Percentiles rank a stretch among this genome's conserved stretches.
These are phyloP conservation scores for Monilinia aucupariae DNA, from an alignment of 2,329 filamentous ascomycete species.

Conservation along the genomic window DNA sequence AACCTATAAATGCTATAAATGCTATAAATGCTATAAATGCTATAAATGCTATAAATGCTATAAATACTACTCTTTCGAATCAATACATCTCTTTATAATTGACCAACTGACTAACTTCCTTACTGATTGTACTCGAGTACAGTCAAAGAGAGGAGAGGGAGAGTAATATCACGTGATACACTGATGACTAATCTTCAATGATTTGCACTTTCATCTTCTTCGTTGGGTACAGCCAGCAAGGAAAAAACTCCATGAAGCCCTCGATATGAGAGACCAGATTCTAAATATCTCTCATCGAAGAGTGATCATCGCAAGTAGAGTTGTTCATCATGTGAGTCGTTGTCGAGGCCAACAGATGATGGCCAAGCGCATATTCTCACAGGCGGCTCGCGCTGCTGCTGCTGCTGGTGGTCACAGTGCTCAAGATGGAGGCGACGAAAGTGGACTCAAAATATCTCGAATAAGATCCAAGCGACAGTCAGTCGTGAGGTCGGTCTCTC, in stretches of 20 bases:
- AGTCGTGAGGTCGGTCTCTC: background rate
- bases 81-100: too few species aligned
- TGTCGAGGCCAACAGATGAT: background rate
- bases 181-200: background rate
- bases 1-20: too few species aligned
- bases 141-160: too few species aligned
- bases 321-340: background rate
- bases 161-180: background rate
- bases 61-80: too few species aligned
- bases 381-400: background rate
- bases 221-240: background rate
- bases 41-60: too few species aligned
- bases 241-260: background rate
- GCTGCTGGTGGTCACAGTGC: background rate
- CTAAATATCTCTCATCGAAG: conserved; percentile 2
- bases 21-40: too few species aligned
- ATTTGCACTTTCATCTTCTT: background rate
- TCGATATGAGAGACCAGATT: conserved; percentile 4
- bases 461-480: background rate
- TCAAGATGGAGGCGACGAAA: background rate
- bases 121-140: too few species aligned
- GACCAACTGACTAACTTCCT: too few species aligned
- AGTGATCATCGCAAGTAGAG: background rate
- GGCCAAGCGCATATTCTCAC: conserved; percentile 1
- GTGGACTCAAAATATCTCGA: background rate